A percentile compares a stretch with the other conserved stretches of the same genome.
Conservation (phyloP, 140 eudicot species). For the Flaveria floridana region DNA sequence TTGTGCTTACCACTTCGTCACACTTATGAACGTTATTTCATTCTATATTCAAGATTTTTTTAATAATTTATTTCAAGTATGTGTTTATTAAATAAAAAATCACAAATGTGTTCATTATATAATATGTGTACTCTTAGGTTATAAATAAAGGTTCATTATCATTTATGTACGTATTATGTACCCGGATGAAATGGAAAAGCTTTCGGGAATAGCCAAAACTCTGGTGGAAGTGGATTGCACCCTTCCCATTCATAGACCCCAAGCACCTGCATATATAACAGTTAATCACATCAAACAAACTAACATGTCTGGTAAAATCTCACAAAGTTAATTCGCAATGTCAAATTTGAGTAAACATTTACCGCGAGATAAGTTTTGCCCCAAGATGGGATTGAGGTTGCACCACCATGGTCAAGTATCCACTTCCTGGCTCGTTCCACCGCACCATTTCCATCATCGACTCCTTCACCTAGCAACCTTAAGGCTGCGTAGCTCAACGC, state of each 20-base stretch:
- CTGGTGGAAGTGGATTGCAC: conserved; percentile 65
- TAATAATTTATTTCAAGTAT: background rate
- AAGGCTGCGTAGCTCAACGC: conserved; percentile 45
- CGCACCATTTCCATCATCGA: conserved; percentile 43
- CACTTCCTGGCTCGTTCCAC: conserved; percentile 42
- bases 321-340: background rate
- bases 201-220: conserved; percentile 56
- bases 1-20: background rate
- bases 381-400: conserved; percentile 49
- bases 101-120: background rate
- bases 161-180: conserved; percentile 21
- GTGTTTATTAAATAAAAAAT: too few species aligned
- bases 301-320: background rate
- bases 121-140: background rate
- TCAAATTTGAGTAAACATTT: background rate
- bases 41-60: background rate
- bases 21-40: background rate
- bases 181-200: conserved; percentile 61
- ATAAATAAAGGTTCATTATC: background rate
- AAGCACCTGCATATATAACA: conserved; percentile 44
- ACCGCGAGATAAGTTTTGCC: conserved; percentile 58
- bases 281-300: background rate
- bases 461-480: conserved; percentile 54
- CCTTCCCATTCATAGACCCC: conserved; percentile 73
- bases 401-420: conserved; percentile 58